Conservation (phyloP, 2,329 filamentous ascomycete species). For the Ampelomyces quisqualis region DNA sequence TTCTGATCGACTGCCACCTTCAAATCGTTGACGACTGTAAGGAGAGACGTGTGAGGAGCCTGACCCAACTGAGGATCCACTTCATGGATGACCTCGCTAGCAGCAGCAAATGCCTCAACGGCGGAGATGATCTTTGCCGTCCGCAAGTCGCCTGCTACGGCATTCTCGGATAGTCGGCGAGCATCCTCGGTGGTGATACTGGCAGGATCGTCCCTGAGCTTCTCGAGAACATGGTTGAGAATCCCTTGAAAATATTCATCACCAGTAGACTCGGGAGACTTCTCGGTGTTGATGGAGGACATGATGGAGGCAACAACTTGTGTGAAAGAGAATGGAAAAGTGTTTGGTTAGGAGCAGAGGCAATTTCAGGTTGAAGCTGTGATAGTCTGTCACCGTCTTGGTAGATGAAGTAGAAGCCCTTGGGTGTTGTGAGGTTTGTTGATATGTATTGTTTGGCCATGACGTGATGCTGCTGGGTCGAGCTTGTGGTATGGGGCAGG, state of each 20-base stretch:
- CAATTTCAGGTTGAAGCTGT: too few relatives aligned
- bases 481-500: neutral
- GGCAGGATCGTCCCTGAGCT: conserved; percentile 10
- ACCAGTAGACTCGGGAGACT: neutral
- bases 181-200: conserved; percentile 37
- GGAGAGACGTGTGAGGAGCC: conserved; percentile 20
- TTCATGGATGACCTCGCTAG: conserved; percentile 23
- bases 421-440: neutral
- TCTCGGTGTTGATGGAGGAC: neutral
- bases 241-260: neutral
- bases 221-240: neutral
- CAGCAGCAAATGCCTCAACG: conserved; percentile 28
- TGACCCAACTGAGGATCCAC: conserved; percentile 12
- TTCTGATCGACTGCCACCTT: conserved; percentile 26
- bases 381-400: neutral
- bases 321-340: too few relatives aligned
- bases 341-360: too few relatives aligned
- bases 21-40: conserved; percentile 32
- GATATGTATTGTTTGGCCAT: neutral
- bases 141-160: conserved; percentile 19
- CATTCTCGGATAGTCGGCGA: conserved; percentile 31
- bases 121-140: conserved; percentile 34
- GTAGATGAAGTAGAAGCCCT: neutral
- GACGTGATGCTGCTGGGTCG: neutral
- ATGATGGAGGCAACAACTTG: neutral